Conservation (phyloP, 805 yeast genomes). For the Candida dajiaensis region DNA sequence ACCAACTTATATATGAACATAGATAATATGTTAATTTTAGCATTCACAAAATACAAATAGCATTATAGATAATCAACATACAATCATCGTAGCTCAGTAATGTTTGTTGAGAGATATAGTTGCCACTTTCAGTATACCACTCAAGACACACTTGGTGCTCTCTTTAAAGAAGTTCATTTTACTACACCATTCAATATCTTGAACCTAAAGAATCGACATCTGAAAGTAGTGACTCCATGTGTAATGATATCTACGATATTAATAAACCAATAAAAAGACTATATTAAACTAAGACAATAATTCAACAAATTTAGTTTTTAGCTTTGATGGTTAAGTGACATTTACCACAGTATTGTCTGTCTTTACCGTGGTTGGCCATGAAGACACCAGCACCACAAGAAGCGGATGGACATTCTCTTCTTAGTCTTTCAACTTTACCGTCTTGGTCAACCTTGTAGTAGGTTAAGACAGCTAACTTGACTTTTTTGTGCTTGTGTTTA, state of each 20-base stretch:
- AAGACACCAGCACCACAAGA: constrained; percentile 98
- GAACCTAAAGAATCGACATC: too few relatives aligned
- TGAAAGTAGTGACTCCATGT: too few relatives aligned
- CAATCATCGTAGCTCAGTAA: background rate
- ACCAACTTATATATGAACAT: background rate
- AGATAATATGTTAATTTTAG: background rate
- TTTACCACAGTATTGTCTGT: constrained; percentile 99
- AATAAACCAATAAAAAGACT: background rate
- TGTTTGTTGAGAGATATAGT: too few relatives aligned
- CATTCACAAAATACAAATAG: background rate
- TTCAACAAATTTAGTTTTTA: constrained; percentile 26
- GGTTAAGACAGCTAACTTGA: constrained; percentile 97
- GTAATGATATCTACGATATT: background rate
- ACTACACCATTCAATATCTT: too few relatives aligned
- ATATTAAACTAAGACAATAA: background rate
- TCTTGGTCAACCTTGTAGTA: constrained; percentile 99
- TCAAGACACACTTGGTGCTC: too few relatives aligned
- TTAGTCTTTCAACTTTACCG: constrained; percentile 97
- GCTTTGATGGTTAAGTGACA: constrained; percentile 90
- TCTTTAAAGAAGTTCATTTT: too few relatives aligned
- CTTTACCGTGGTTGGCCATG: constrained; percentile 94
- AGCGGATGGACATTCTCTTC: constrained; percentile 93
- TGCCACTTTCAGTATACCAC: too few relatives aligned
- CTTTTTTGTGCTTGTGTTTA: constrained; percentile 99
- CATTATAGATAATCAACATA: background rate